phyloP scores from a whole-genome alignment of 352 stramenopile species.

The Pythium brachiatum region DNA sequence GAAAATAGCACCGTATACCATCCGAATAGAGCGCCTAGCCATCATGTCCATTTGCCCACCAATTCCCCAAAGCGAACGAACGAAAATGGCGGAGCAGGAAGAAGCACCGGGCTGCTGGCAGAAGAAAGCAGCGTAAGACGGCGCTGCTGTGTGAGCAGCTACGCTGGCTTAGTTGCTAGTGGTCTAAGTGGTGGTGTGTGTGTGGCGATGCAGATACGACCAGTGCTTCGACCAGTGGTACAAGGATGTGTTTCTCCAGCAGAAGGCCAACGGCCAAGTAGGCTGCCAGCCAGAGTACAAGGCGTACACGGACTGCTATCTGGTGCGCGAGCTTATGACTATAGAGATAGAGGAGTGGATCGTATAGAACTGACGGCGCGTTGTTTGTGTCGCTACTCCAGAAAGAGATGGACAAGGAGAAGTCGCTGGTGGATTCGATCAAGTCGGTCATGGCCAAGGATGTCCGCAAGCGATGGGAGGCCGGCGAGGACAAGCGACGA shows the following conservation, averaged over 20 bases:
- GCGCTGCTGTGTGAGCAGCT: background rate
- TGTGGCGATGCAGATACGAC: slow-evolving; percentile 45
- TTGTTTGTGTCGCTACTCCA: slow-evolving; percentile 21
- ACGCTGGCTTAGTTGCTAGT: background rate
- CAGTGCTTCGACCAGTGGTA: slow-evolving; percentile 89
- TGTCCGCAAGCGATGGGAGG: slow-evolving; percentile 51
- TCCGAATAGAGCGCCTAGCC: slow-evolving; percentile 11
- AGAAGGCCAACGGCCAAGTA: slow-evolving; percentile 66
- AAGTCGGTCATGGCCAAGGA: slow-evolving; percentile 68
- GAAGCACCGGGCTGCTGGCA: slow-evolving; percentile 65
- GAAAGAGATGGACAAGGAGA: slow-evolving; percentile 66
- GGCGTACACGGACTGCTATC: slow-evolving; percentile 67
- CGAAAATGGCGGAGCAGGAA: slow-evolving; percentile 19
- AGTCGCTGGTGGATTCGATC: slow-evolving; percentile 52
- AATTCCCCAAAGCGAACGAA: background rate
- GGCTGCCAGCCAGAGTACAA: slow-evolving; percentile 83
- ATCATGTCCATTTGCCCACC: background rate
- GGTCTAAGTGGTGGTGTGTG: background rate
- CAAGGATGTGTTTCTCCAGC: slow-evolving; percentile 79
- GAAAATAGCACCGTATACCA: background rate
- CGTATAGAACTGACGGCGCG: background rate
- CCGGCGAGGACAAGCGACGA: slow-evolving; percentile 28
- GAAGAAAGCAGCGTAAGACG: slow-evolving; percentile 57
- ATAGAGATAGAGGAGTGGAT: background rate
- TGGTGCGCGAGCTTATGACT: slow-evolving; percentile 33